A percentile compares a stretch with the other conserved stretches of the same genome.
These are phyloP conservation scores for Kwoniella shandongensis DNA, from an alignment of 768 basidiomycete species.

Conservation along the genomic window DNA sequence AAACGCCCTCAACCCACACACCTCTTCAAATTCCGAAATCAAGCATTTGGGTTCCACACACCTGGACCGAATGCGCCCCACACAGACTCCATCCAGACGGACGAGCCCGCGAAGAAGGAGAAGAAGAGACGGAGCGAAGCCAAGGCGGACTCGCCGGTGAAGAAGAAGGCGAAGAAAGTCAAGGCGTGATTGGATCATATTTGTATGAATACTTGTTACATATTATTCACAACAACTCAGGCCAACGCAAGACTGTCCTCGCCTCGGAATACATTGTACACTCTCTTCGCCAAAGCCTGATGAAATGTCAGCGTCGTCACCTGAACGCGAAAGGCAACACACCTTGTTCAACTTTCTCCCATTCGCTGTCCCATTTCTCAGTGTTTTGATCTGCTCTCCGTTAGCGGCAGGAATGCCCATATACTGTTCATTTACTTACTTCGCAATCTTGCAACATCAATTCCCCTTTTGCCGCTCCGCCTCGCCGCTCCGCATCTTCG, in stretches of 20 bases:
- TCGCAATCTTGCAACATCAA: constrained; percentile 42
- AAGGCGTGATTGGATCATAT: constrained; percentile 13
- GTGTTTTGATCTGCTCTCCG: constrained; percentile 29
- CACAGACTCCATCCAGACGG: no score
- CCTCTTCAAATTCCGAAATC: constrained; percentile 50
- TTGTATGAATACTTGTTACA: constrained; percentile 7
- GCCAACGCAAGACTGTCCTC: constrained; percentile 44
- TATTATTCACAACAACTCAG: constrained; percentile 10
- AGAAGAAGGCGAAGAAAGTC: constrained; percentile 34
- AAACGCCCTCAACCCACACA: constrained; percentile 46
- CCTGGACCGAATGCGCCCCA: constrained; percentile 24
- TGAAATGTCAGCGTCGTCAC: not conserved
- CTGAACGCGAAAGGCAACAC: not conserved
- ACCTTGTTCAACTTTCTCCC: constrained; percentile 35
- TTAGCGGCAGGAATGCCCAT: not conserved
- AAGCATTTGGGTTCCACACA: constrained; percentile 39
- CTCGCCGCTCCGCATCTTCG: constrained; percentile 41
- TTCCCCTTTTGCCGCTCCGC: constrained; percentile 28
- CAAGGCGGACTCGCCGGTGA: constrained; percentile 10
- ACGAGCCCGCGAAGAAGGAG: constrained; percentile 22
- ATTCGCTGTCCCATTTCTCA: constrained; percentile 36
- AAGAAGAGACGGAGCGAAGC: constrained; percentile 14
- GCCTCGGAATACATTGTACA: constrained; percentile 39
- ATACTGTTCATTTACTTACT: constrained; percentile 25
- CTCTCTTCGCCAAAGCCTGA: constrained; percentile 37